Base-by-base conservation (phyloP, 306 rosid genomes). In the Fagus sylvatica region DNA sequence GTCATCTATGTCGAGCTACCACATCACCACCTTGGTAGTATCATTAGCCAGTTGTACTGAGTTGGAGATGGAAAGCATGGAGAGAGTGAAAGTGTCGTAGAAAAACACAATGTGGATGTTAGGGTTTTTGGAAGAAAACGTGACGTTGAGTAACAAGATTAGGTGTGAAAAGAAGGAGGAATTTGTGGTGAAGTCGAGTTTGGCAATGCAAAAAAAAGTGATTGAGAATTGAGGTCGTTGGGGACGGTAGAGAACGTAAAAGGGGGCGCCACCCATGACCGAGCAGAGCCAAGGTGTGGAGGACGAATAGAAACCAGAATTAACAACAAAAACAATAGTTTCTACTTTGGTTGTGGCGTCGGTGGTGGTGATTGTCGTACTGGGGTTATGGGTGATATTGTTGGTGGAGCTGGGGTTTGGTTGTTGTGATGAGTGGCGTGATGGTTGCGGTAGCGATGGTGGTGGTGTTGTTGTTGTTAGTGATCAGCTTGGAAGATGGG, bases 201-300 rank as follows among this genome's bases (percentile, higher is more conserved):
- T 88, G 19, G 89, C 83, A 86, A 93, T 84, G 89, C 97, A 95
- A 79, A 95, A 91, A 48, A 93, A 85, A 1, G 96, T 83, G 79
- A 95, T 71, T 32, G 98, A 89, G 93, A 95, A 95, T 78, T 95
- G 81, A 0, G 99, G 99, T 4, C 88, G 93, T 84, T 88, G 98
- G 2, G 99, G 99, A 2, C 82, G 98, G 90, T 93, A 95, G 8
- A 95, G 93, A 3, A 91, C 90, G 79, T 95, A 95, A 1, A 95
- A 83, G 0, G 90, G 91, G 1, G 96, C 88, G 34, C 90, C 98
- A 68, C 90, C 90, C 1, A 95, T 91, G 19, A 96, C 89, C 91
- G 68, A 93, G 88, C 34, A 95, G 94, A 0, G 89, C 87, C 0
- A 82, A 72, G 15, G 76, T 84, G 9, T 93, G 83, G 55, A 93